These are phyloP conservation scores for Aureobasidium sp. DNA, from an alignment of 2,329 filamentous ascomycete genomes.

Conservation along the genomic window DNA sequence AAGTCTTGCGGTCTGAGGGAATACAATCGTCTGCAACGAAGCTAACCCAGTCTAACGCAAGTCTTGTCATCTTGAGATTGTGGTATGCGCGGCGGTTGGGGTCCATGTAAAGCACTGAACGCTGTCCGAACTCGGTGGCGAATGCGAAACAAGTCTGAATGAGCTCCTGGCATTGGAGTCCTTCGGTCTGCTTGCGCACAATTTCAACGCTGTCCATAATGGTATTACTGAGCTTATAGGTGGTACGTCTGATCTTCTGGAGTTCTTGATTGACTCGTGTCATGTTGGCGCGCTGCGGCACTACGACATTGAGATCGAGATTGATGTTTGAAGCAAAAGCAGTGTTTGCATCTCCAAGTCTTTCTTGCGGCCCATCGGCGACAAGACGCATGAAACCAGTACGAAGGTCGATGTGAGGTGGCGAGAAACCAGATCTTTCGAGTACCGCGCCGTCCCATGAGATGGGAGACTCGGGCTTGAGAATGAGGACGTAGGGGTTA, in stretches of 20 bases:
- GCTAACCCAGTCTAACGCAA: conserved; percentile 92
- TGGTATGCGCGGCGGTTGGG: conserved; percentile 94
- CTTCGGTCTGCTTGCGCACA: conserved; percentile 75
- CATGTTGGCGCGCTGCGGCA: conserved; percentile 88
- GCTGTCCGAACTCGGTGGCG: conserved; percentile 95
- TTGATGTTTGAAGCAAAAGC: conserved; percentile 74
- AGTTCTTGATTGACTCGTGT: conserved; percentile 84
- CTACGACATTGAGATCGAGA: conserved; percentile 76
- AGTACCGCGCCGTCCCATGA: conserved; percentile 69
- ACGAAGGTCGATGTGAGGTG: conserved; percentile 77
- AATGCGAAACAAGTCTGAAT: conserved; percentile 98
- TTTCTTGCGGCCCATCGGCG: conserved; percentile 73
- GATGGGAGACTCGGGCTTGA: conserved; percentile 70
- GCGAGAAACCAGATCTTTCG: conserved; percentile 60
- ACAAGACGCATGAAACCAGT: conserved; percentile 78
- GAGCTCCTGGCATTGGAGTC: conserved; percentile 83
- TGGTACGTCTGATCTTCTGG: conserved; percentile 89
- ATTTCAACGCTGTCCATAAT: conserved; percentile 98
- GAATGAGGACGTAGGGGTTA: conserved; percentile 76
- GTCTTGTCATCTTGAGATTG: conserved; percentile 85
- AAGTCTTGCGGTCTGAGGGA: conserved; percentile 87
- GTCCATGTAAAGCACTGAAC: conserved; percentile 91
- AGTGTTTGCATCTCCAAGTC: conserved; percentile 68
- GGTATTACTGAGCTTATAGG: conserved; percentile 91
- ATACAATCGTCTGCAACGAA: conserved; percentile 97